Percentiles rank a stretch among this genome's conserved stretches.
phyloP scores from a whole-genome alignment of 1,284 basidiomycete genomes.

The Puccinia coronata region DNA sequence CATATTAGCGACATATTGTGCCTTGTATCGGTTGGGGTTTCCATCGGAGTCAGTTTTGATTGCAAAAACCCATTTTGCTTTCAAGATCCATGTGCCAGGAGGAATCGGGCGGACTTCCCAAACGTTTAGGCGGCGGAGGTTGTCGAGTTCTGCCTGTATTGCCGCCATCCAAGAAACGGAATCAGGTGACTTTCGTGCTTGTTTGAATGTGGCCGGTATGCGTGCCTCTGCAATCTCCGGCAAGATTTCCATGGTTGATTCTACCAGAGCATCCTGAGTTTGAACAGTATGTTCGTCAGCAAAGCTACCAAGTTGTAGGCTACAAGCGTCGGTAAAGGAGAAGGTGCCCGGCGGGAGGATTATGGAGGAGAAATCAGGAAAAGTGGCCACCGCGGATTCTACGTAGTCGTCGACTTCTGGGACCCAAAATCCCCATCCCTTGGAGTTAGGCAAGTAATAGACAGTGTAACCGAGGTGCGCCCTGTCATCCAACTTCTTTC shows the following conservation, averaged over 20 bases:
- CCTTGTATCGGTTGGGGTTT: background rate
- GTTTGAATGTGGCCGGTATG: background rate
- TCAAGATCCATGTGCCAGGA: background rate
- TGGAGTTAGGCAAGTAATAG: background rate
- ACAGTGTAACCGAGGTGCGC: background rate
- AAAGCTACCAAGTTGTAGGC: background rate
- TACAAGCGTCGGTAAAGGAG: background rate
- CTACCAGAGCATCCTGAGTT: background rate
- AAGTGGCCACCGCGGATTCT: background rate
- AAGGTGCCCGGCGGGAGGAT: background rate
- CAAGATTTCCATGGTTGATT: background rate
- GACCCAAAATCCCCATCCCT: constrained; percentile 5
- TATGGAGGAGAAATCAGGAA: background rate
- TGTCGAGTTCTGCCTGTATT: background rate
- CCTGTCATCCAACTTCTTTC: background rate
- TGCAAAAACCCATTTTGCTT: background rate
- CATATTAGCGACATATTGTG: background rate
- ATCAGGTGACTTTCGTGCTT: background rate
- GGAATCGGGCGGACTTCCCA: background rate
- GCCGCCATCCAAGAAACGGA: background rate
- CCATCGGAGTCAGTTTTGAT: background rate
- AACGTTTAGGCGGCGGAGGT: background rate
- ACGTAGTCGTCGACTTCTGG: background rate
- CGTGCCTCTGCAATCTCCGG: background rate
- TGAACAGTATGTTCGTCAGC: background rate